Evolutionary conservation across 805 yeast genomes (phyloP), one percentile per base, ranked within the genome.

Genomic region (Kodamaea lidongshanica): DNA sequence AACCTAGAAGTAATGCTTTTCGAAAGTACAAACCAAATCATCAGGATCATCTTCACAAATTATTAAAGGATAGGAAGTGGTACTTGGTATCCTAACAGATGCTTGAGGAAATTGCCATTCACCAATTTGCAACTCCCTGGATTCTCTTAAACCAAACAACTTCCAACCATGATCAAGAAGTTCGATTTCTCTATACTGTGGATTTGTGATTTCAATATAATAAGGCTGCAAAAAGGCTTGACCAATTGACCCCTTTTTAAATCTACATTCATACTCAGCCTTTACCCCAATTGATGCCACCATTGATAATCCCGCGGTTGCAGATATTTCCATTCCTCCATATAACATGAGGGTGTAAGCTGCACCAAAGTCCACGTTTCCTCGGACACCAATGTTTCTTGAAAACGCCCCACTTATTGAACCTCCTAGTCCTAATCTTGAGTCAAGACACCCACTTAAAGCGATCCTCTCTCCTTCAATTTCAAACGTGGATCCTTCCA

Each of bases 141-240:
- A 27, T 24, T 13, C 8, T 28, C 7, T 30, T 12, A 25, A 16
- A 12, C 2, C 12, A 14, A 17, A 12, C 24, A 16, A 23, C 19
- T 16, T 12, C 12, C 11, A 33, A 10, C 16, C n/a, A n/a, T n/a
- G n/a, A n/a, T n/a, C n/a, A n/a, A n/a, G 15, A 5, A 48, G 33
- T 6, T n/a, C 18, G 14, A 48, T 12, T 16, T 27, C 25, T 8
- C 54, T 32, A 23, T 13, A 31, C 34, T 30, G 20, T 6, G 40
- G 40, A 11, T 38, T 33, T 3, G 21, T 25, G 19, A 45, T 19
- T 22, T 36, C 38, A 5, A 32, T 13, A 23, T 37, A 38, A n/a
- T 31, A 35, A 5, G 51, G 47, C 25, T 36, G 47, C 18, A 46
- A 19, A 29, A 44, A 41, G 17, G 45, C 34, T 37, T 49, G 52